These are phyloP conservation scores for Stropharia rugosoannulata DNA, from an alignment of 768 basidiomycete genomes.

Conservation along the genomic window DNA sequence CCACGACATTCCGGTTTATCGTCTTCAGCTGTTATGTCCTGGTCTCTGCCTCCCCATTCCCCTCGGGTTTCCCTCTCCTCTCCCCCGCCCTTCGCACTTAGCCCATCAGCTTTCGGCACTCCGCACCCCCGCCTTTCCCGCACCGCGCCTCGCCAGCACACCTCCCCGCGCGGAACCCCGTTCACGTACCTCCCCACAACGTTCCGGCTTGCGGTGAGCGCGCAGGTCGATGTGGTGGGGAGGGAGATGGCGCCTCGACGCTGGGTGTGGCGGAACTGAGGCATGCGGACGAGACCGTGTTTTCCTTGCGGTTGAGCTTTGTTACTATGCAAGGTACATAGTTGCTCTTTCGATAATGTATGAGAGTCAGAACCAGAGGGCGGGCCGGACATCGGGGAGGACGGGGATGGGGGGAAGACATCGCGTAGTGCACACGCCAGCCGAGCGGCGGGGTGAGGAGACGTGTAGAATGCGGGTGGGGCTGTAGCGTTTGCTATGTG, in stretches of 20 bases:
- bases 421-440: neutral
- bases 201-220: conserved; percentile 42
- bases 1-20: conserved; percentile 7
- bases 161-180: conserved; percentile 24
- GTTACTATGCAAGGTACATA: neutral
- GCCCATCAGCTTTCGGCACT: too few relatives aligned
- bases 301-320: conserved; percentile 20
- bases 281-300: conserved; percentile 33
- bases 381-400: too few relatives aligned
- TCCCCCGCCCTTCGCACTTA: too few relatives aligned
- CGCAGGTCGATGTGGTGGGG: conserved; percentile 39
- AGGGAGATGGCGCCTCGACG: conserved; percentile 10
- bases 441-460: neutral
- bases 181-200: conserved; percentile 46
- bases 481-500: neutral
- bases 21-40: too few relatives aligned
- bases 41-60: too few relatives aligned
- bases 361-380: too few relatives aligned
- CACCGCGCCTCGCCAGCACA: conserved; percentile 30
- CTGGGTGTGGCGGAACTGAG: too few relatives aligned
- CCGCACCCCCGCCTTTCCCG: conserved; percentile 19
- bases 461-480: neutral
- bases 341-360: too few relatives aligned
- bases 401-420: too few relatives aligned
- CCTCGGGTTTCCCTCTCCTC: too few relatives aligned